Conservation (phyloP, 202 grass and related monocot genomes). For the Panicum hallii region DNA sequence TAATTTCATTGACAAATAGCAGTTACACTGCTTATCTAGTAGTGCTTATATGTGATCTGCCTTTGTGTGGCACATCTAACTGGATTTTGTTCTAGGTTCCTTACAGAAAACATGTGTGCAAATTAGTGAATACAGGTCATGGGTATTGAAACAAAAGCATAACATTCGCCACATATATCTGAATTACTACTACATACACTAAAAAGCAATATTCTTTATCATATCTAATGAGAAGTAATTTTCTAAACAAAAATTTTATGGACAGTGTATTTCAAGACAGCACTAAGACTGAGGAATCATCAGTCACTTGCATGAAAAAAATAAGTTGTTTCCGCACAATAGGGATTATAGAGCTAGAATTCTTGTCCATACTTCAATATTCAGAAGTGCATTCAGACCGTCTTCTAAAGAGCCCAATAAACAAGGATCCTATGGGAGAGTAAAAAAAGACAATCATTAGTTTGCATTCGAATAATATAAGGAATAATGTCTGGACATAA, state of each 20-base stretch:
- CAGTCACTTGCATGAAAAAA: background rate
- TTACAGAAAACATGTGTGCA: conserved; percentile 1
- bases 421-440: conserved; percentile 73
- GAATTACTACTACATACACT: background rate
- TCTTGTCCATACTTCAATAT: conserved; percentile 85
- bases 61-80: conserved; percentile 30
- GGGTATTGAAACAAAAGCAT: conserved; percentile 34
- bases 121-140: conserved; percentile 4
- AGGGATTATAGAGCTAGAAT: conserved; percentile 12
- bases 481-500: conserved; percentile 21
- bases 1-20: conserved; percentile 16
- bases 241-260: conserved; percentile 28
- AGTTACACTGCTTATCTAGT: background rate
- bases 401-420: conserved; percentile 92
- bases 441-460: conserved; percentile 43
- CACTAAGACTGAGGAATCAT: conserved; percentile 33
- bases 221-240: conserved; percentile 10
- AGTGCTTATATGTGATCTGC: conserved; percentile 9
- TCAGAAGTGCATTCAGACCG: conserved; percentile 91
- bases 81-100: conserved; percentile 16
- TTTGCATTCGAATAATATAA: background rate
- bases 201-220: background rate
- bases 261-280: conserved; percentile 1
- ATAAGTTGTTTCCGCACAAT: conserved; percentile 20
- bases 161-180: background rate